Base-by-base conservation (phyloP, 306 rosid species). In the Fragaria iinumae region DNA sequence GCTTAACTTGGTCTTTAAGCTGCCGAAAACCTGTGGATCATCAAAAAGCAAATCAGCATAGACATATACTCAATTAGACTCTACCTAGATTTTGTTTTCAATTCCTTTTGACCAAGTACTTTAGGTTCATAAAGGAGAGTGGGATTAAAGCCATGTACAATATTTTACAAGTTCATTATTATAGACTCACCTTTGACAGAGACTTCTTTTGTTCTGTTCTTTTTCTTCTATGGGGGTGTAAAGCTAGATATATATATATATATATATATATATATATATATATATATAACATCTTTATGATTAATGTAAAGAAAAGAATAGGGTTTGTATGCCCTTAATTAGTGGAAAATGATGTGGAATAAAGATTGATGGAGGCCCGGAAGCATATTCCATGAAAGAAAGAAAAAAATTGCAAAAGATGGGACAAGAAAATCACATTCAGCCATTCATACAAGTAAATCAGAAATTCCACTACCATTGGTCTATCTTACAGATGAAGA, bases 11-110 rank as follows among this genome's bases (percentile, higher is more conserved):
- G 77, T 88, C 83, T 80, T 92, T 90, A 50, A 88, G 87, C 80
- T 89, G 96, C 70, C 88, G 82, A 73, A 95, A 89, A 74, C 96
- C 98, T 95, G 75, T 75, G 52, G 62, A 80, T 21, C n/a, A 73
- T 57, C 48, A 66, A 8, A 66, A 34, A 38, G 25, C 70, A 66
- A 18, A 17, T 66, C 48, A 66, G 70, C 70, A 66, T 3, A 18
- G 16, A 66, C 41, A 16, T 16, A 16, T 63, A 8, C 38, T 11
- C 48, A 18, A 20, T 8, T 38, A 66, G 48, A 38, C 29, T 3
- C 48, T 36, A 66, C 70, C 27, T 20, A 18, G 70, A 65, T 38
- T 14, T 65, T 65, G 27, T 38, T 34, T 56, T 20, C 48, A 18
- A n/a, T 8, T 65, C 6, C 48, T 65, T 38, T 65, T 65, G 70